Evolutionary conservation across 495 filamentous ascomycete species (phyloP).

Genomic region (Apiosordaria backusii): DNA sequence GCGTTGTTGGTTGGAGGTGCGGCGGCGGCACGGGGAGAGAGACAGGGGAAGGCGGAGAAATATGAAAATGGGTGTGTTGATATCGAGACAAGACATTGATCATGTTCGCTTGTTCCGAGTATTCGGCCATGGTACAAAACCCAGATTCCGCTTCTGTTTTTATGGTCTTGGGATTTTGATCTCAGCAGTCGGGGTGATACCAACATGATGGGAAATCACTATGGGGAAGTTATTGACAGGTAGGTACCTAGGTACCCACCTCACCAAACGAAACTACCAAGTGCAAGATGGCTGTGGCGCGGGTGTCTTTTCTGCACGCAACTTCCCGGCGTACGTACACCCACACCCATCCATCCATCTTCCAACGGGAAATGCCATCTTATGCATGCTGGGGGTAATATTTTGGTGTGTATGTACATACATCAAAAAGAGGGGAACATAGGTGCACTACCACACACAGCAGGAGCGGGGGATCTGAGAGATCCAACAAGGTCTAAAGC

Average conservation of each 20-base stretch:
- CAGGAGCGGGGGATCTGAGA: background rate
- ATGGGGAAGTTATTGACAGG: too few relatives aligned
- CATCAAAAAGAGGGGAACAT: background rate
- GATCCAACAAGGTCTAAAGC: background rate
- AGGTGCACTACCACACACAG: too few relatives aligned
- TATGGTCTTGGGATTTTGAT: too few relatives aligned
- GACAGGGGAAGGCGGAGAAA: background rate
- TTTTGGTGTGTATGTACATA: background rate
- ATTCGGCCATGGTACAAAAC: background rate
- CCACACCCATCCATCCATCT: too few relatives aligned
- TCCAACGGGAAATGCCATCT: background rate
- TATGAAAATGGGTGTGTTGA: too few relatives aligned
- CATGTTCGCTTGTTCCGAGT: too few relatives aligned
- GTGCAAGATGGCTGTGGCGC: background rate
- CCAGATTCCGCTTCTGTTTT: background rate
- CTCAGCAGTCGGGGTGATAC: background rate
- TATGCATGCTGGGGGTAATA: background rate
- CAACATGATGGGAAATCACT: background rate
- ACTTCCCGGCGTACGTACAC: background rate
- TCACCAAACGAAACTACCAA: background rate
- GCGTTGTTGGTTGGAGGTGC: background rate
- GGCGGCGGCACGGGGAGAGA: background rate
- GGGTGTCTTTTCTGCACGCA: too few relatives aligned
- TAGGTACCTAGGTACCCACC: background rate
- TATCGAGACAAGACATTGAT: too few relatives aligned